Evolutionary conservation across 192 early-diverging fungal species (phyloP).

Genomic region (Phycomyces blakesleeanus): DNA sequence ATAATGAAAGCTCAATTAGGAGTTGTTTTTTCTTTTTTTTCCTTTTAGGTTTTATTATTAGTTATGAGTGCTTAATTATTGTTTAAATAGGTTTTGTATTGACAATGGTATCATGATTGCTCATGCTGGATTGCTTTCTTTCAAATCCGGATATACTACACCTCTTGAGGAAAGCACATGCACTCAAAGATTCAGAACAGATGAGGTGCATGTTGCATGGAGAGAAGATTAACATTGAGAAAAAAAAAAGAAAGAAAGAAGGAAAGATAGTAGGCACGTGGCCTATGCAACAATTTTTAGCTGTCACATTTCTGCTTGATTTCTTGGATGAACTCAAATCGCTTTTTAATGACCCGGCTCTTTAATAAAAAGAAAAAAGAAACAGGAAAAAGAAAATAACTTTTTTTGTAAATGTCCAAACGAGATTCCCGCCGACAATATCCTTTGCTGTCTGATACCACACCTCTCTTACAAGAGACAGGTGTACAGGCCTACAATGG

Average conservation of each 20-base stretch:
- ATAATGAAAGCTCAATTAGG: too few relatives aligned
- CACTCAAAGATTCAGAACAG: constrained; percentile 92
- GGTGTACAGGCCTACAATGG: background rate
- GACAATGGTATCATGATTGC: constrained; percentile 99
- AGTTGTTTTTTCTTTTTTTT: constrained; percentile 10
- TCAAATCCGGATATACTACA: constrained; percentile 78
- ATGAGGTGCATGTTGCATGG: constrained; percentile 83
- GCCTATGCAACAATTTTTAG: too few relatives aligned
- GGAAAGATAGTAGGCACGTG: too few relatives aligned
- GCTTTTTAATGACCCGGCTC: too few relatives aligned
- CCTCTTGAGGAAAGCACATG: constrained; percentile 81
- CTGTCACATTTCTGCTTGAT: too few relatives aligned
- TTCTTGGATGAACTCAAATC: too few relatives aligned
- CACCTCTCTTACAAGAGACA: background rate
- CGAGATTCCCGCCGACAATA: background rate
- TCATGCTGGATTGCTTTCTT: constrained; percentile 88
- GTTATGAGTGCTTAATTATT: background rate
- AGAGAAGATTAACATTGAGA: constrained; percentile 36
- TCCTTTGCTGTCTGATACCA: background rate
- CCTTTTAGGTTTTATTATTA: constrained; percentile 2
- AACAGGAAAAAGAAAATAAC: too few relatives aligned
- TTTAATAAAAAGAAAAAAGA: too few relatives aligned
- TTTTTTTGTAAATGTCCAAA: background rate
- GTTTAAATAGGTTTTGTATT: constrained; percentile 77
- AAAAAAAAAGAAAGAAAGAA: too few relatives aligned